Conservation (phyloP, 768 basidiomycete genomes). For the Leccinum arenicola region DNA sequence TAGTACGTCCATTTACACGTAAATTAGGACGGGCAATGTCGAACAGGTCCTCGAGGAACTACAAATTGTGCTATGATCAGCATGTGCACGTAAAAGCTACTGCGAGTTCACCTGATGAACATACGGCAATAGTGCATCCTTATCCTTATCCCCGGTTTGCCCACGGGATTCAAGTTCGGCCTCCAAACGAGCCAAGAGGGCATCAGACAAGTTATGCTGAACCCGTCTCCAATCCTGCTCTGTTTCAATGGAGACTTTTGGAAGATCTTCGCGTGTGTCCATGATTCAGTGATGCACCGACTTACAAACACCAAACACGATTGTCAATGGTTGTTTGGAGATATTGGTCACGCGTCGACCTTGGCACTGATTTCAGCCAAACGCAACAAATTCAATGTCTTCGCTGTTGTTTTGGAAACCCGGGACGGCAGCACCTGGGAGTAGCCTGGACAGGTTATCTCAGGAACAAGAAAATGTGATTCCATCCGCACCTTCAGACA, state of each 20-base stretch:
- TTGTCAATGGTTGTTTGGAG: no score
- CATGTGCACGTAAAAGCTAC: neutral
- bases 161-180: slow-evolving; percentile 41
- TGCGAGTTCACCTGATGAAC: slow-evolving; percentile 43
- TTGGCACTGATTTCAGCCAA: neutral
- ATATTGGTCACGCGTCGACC: neutral
- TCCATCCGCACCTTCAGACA: slow-evolving; percentile 56
- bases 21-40: slow-evolving; percentile 66
- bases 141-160: slow-evolving; percentile 35
- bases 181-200: slow-evolving; percentile 46
- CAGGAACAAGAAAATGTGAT: slow-evolving; percentile 73
- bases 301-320: no score
- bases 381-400: slow-evolving; percentile 33
- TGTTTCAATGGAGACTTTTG: slow-evolving; percentile 61
- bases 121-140: slow-evolving; percentile 47
- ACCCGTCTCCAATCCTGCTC: slow-evolving; percentile 67
- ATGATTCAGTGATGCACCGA: slow-evolving; percentile 4
- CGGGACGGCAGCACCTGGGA: slow-evolving; percentile 80
- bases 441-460: slow-evolving; percentile 79
- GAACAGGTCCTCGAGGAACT: slow-evolving; percentile 67
- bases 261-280: slow-evolving; percentile 42
- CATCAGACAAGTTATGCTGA: slow-evolving; percentile 47
- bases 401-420: slow-evolving; percentile 87
- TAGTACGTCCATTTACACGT: slow-evolving; percentile 76
- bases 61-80: neutral